Evolutionary conservation across 192 early-diverging fungal genomes (phyloP), one percentile per base, ranked within the genome.

Genomic region (Ambispora gerdemannii): DNA sequence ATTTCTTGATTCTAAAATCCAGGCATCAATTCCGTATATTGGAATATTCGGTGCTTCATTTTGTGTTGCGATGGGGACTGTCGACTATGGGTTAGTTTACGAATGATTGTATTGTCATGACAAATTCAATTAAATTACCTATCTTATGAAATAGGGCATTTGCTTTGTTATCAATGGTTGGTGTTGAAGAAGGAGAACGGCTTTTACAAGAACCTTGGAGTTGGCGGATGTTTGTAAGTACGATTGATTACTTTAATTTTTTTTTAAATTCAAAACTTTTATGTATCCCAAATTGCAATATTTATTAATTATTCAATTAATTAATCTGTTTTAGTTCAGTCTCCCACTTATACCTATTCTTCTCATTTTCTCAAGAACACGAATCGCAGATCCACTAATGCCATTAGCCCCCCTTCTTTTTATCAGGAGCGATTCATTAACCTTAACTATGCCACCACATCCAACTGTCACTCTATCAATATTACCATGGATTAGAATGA

Each of bases 81-180:
- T 88, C 4, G 87, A 87, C 20, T 89, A 89, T 72, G 90, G 85
- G 80, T 82, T 67, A 61, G 62, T 60, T 35, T 24, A 13, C 6
- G 43, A 38, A 50, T 17, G 4, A 2, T 31, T 32, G 19, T 24
- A 47, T 63, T 38, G 13, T 13, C 19, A 25, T 24, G 15, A n/a
- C 43, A 43, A 8, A 63, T 43, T 63, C 19, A 22, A 4, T 43
- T 36, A 43, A 64, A 64, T 32, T 62, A 13, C 52, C 2, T 55
- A 7, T 15, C 13, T 27, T 1, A 50, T 22, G 19, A 24, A 17
- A 22, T 72, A 82, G 87, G 7, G 88, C 87, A 8, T 86, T 86
- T 56, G 79, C 90, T 10, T 80, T 90, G 64, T 70, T 91, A 58
- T 84, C 86, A 32, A 76, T 89, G 33, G 88, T 87, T 71, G 90